These are phyloP conservation scores for Suillus americanus DNA, from an alignment of 768 basidiomycete species.

Conservation along the genomic window DNA sequence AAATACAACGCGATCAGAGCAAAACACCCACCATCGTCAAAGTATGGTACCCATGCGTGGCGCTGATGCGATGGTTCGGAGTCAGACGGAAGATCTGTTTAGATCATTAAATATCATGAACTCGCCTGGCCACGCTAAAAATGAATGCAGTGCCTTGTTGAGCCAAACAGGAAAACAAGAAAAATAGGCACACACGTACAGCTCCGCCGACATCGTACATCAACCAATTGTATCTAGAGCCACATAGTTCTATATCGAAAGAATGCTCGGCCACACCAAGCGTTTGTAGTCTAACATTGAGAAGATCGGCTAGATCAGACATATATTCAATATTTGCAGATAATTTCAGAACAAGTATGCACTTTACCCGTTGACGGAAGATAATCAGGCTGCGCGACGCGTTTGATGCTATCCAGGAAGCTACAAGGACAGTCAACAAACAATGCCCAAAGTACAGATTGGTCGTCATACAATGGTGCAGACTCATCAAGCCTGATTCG, in stretches of 20 bases:
- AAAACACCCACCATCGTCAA: slow-evolving; percentile 68
- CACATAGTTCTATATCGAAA: slow-evolving; percentile 65
- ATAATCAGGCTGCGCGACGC: slow-evolving; percentile 70
- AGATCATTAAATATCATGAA: slow-evolving; percentile 13
- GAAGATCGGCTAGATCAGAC: slow-evolving; percentile 58
- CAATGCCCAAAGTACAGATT: not conserved
- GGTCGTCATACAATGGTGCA: slow-evolving; percentile 61
- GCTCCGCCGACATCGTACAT: slow-evolving; percentile 85
- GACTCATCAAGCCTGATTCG: slow-evolving; percentile 74
- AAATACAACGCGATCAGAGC: slow-evolving; percentile 11
- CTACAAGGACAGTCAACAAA: slow-evolving; percentile 35
- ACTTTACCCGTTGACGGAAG: slow-evolving; percentile 63
- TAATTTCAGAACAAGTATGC: not conserved
- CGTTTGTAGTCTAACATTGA: slow-evolving; percentile 79
- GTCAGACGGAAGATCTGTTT: slow-evolving; percentile 14
- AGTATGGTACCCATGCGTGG: slow-evolving; percentile 82
- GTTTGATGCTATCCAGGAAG: slow-evolving; percentile 64
- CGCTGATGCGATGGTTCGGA: slow-evolving; percentile 42
- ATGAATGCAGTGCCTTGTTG: slow-evolving; percentile 1
- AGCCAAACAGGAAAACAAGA: slow-evolving; percentile 10
- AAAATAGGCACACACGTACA: slow-evolving; percentile 40
- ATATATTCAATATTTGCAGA: slow-evolving; percentile 5
- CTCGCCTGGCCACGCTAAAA: slow-evolving; percentile 61
- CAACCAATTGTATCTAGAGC: slow-evolving; percentile 69
- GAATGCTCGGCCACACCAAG: slow-evolving; percentile 77